A percentile compares a stretch with the other conserved stretches of the same genome.
Evolutionary conservation across 805 yeast species (phyloP).

Genomic region (Cyberlindnera xishuangbannaensis): DNA sequence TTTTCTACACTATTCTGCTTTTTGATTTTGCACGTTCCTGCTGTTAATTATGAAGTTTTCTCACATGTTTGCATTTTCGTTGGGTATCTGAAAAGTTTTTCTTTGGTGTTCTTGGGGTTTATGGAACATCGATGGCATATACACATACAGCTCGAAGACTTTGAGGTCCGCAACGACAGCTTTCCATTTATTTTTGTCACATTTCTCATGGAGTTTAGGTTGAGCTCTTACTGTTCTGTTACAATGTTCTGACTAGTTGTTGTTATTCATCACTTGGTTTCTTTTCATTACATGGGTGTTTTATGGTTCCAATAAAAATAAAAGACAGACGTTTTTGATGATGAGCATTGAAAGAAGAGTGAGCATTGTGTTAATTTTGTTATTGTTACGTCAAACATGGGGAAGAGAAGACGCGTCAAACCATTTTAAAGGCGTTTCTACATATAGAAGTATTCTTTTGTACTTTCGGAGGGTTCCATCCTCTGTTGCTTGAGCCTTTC

Average conservation of each 20-base stretch:
- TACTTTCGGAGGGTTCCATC: slow-evolving; percentile 7
- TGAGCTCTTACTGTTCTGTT: slow-evolving; percentile 3
- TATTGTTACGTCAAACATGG: slow-evolving; percentile 5
- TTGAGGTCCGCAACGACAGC: slow-evolving; percentile 11
- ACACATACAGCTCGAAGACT: slow-evolving; percentile 10
- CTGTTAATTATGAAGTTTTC: slow-evolving; percentile 13
- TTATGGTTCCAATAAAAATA: slow-evolving; percentile 3
- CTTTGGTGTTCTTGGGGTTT: slow-evolving; percentile 6
- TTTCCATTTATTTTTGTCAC: not conserved
- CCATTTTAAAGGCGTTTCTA: slow-evolving; percentile 9
- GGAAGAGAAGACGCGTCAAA: slow-evolving; percentile 11
- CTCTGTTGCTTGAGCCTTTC: no score
- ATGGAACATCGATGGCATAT: slow-evolving; percentile 3
- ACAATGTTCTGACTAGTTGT: no score
- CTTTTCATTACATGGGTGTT: slow-evolving; percentile 6
- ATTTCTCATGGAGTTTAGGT: not conserved
- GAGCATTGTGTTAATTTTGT: slow-evolving; percentile 4
- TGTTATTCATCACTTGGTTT: slow-evolving; percentile 2
- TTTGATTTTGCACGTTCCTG: slow-evolving; percentile 5
- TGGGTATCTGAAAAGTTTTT: slow-evolving; percentile 13
- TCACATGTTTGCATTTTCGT: slow-evolving; percentile 13
- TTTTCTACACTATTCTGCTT: slow-evolving; percentile 1
- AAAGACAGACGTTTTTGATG: slow-evolving; percentile 2
- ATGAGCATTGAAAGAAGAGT: slow-evolving; percentile 5
- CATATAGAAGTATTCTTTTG: slow-evolving; percentile 10